phyloP scores from a whole-genome alignment of 2,329 filamentous ascomycete species.

The Fusarium robinianum region DNA sequence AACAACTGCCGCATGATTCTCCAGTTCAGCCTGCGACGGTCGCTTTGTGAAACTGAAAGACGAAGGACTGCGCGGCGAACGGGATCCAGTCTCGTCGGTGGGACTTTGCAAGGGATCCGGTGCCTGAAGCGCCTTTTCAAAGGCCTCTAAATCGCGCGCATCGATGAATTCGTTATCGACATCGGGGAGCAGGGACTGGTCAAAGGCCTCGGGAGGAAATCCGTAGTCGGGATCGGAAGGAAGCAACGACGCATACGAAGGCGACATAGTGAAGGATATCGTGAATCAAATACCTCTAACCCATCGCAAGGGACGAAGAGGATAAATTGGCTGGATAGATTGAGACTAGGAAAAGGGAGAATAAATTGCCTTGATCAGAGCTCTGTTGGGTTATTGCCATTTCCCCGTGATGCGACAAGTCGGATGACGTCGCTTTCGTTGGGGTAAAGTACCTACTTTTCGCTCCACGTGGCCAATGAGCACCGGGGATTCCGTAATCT shows the following conservation, averaged over 20 bases:
- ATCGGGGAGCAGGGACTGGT: slow-evolving; percentile 75
- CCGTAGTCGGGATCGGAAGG: slow-evolving; percentile 51
- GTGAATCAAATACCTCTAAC: slow-evolving; percentile 11
- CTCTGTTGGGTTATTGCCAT: slow-evolving; percentile 30
- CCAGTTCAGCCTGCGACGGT: slow-evolving; percentile 42
- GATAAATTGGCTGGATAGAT: slow-evolving; percentile 1
- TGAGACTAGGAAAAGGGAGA: slow-evolving; percentile 13
- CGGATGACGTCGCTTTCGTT: slow-evolving; percentile 40
- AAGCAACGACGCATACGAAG: slow-evolving; percentile 32
- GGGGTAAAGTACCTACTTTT: slow-evolving; percentile 34
- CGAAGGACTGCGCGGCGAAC: slow-evolving; percentile 47
- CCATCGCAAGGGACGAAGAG: slow-evolving; percentile 18
- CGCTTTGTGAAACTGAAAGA: slow-evolving; percentile 51
- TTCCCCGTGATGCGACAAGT: slow-evolving; percentile 34
- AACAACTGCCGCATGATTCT: slow-evolving; percentile 44
- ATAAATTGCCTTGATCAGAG: slow-evolving; percentile 20
- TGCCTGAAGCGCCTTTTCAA: slow-evolving; percentile 79
- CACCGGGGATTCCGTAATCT: too few relatives aligned
- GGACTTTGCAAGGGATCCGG: slow-evolving; percentile 73
- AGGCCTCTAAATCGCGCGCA: slow-evolving; percentile 73
- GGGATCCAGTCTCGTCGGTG: slow-evolving; percentile 54
- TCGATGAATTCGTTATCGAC: slow-evolving; percentile 76
- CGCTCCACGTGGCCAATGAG: too few relatives aligned
- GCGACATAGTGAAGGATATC: slow-evolving; percentile 30
- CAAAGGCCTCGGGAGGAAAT: slow-evolving; percentile 67